These are phyloP conservation scores for Podaxis carcinomalis DNA, from an alignment of 768 basidiomycete genomes.

Conservation along the genomic window DNA sequence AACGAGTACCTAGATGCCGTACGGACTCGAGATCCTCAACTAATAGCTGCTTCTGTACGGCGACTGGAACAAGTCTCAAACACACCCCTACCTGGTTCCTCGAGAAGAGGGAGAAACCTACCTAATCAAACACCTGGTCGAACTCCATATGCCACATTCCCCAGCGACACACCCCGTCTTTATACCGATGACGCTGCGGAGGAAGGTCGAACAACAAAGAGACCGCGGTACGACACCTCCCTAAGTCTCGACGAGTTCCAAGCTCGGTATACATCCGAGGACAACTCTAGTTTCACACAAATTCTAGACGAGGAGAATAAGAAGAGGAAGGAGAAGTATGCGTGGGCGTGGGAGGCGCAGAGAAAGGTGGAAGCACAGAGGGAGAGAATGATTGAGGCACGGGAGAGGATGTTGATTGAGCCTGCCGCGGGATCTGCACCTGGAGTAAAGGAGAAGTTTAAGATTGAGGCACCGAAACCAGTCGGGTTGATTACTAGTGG, in stretches of 20 bases:
- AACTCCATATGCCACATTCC: constrained; percentile 60
- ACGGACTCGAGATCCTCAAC: constrained; percentile 66
- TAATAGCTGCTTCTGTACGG: constrained; percentile 75
- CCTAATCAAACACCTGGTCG: constrained; percentile 45
- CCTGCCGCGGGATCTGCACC: constrained; percentile 40
- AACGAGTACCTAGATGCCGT: constrained; percentile 84
- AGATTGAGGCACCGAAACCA: constrained; percentile 55
- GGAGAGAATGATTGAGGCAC: constrained; percentile 58
- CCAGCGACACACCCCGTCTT: constrained; percentile 61
- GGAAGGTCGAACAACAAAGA: constrained; percentile 43
- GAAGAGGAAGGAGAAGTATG: constrained; percentile 73
- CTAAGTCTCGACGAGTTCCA: constrained; percentile 86
- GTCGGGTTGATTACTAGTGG: constrained; percentile 49
- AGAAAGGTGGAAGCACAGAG: constrained; percentile 66
- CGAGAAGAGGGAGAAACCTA: constrained; percentile 24
- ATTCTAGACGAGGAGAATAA: constrained; percentile 90
- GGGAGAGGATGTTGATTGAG: constrained; percentile 72
- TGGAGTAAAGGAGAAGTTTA: constrained; percentile 65
- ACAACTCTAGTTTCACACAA: constrained; percentile 94
- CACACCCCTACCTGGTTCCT: constrained; percentile 39
- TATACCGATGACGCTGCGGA: constrained; percentile 26
- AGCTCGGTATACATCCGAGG: constrained; percentile 90
- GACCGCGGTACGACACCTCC: constrained; percentile 51
- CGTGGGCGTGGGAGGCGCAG: constrained; percentile 96
- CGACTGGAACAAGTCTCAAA: constrained; percentile 58